Conservation (phyloP, 495 filamentous ascomycete genomes). For the Aspergillus leporis region DNA sequence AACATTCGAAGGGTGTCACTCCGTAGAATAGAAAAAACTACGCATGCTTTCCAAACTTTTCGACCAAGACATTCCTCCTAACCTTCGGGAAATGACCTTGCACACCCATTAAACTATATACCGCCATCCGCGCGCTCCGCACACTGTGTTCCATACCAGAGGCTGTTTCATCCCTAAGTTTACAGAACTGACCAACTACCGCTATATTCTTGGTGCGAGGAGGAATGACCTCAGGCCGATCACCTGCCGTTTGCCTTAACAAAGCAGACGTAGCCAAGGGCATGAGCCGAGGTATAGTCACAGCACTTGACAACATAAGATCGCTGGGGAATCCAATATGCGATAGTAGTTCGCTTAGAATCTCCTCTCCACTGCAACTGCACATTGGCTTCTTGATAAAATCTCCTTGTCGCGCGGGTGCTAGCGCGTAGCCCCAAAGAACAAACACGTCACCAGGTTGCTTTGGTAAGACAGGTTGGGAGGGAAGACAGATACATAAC, state of each 20-base stretch:
- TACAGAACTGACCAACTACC: conserved; percentile 35
- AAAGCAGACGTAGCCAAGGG: conserved; percentile 31
- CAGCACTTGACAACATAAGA: not conserved
- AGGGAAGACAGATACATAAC: conserved; percentile 27
- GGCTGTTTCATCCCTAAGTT: conserved; percentile 31
- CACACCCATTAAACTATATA: conserved; percentile 20
- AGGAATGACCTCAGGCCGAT: conserved; percentile 34
- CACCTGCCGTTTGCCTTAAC: conserved; percentile 21
- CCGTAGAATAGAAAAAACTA: too few relatives aligned
- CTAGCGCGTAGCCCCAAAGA: conserved; percentile 34
- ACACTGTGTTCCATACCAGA: conserved; percentile 38
- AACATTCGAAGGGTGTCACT: too few relatives aligned
- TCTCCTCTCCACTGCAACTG: conserved; percentile 29
- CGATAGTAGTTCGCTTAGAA: conserved; percentile 28
- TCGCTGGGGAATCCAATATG: conserved; percentile 19
- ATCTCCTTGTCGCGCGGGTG: conserved; percentile 22
- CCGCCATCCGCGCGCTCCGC: conserved; percentile 32
- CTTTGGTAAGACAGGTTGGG: conserved; percentile 27
- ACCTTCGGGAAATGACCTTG: not conserved
- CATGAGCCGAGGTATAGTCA: conserved; percentile 23
- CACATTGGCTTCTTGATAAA: conserved; percentile 37
- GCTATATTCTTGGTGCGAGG: conserved; percentile 30
- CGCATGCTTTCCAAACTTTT: not conserved
- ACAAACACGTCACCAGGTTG: conserved; percentile 18
- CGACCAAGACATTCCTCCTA: not conserved